Evolutionary conservation across 306 rosid genomes (phyloP), one percentile per base, ranked within the genome.

Genomic region (Styphnolobium japonicum): DNA sequence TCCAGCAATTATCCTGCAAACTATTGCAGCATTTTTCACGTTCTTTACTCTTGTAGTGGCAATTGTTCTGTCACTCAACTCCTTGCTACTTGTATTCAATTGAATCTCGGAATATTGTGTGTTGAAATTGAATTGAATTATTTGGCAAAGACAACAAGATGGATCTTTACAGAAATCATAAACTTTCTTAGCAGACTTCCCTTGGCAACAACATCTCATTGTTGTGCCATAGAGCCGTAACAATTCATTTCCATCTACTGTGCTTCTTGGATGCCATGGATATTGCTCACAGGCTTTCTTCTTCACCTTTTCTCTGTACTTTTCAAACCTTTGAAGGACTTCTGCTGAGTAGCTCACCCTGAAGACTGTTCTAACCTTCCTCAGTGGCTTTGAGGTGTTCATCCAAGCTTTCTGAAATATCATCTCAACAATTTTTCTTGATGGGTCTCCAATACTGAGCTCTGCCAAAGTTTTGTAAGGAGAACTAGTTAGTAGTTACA

Each of bases 1-100:
- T 77, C 97, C 92, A 19, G 93, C 96, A 82, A 92, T 90, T 76
- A 86, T 76, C 83, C 93, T 83, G 83, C 96, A 92, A 85, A 92
- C 83, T 27, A 89, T 90, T 25, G 80, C 88, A 4, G 90, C 93
- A 61, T 84, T 90, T 77, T 67, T 87, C 80, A 83, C 80, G 52
- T 61, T 89, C 81, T 72, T 84, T 25, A 45, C 71, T 57, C 82
- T 85, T 46, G 67, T 42, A 58, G 78, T 29, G 10, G 67, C 49
- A 63, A 61, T 69, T 66, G 33, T 77, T 42, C 55, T 57, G 25
- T 77, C 80, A 12, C 81, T 55, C 42, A 77, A 80, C 11, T 79
- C 78, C 39, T 82, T 80, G 29, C 77, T 79, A 31, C 83, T 73
- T 31, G 69, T 71, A 76, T 79, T 88, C 84, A 79, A 7, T 39